Conservation (phyloP, 2,329 filamentous ascomycete species). For the Thielaviopsis ethacetica region DNA sequence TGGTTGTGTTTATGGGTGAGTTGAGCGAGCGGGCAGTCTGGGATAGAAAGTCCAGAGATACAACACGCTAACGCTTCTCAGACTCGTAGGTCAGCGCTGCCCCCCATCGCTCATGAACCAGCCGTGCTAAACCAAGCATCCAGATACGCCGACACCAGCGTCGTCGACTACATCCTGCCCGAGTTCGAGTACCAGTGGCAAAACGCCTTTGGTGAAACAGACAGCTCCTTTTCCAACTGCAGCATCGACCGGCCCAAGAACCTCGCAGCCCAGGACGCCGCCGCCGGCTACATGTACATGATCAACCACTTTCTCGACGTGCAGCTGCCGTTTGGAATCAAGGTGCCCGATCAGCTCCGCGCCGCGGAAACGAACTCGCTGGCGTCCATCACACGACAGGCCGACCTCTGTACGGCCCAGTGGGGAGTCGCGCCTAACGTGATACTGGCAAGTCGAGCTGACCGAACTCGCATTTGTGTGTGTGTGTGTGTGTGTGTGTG, state of each 20-base stretch:
- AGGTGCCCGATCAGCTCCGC: constrained; percentile 13
- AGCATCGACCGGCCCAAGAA: constrained; percentile 43
- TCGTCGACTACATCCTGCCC: constrained; percentile 45
- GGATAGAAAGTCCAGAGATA: neutral
- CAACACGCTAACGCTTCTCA: neutral
- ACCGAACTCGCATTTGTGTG: neutral
- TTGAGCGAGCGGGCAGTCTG: constrained; percentile 5
- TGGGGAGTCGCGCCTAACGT: constrained; percentile 18
- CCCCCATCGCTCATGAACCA: neutral
- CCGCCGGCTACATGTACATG: constrained; percentile 24
- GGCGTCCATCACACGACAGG: constrained; percentile 15
- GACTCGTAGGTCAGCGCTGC: neutral
- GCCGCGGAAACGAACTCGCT: constrained; percentile 12
- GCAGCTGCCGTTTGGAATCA: constrained; percentile 18
- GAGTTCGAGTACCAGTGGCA: constrained; percentile 56
- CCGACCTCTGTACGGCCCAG: constrained; percentile 16
- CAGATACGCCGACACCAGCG: constrained; percentile 27
- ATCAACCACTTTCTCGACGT: constrained; percentile 25
- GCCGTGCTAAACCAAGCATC: neutral
- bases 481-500: neutral
- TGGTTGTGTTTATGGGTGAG: constrained; percentile 53
- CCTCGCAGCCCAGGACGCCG: constrained; percentile 17
- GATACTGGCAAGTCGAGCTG: constrained; percentile 23
- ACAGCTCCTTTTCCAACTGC: constrained; percentile 46
- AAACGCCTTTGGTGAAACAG: constrained; percentile 49